Base-by-base conservation (phyloP, 140 eudicot species). In the Cichorium intybus region DNA sequence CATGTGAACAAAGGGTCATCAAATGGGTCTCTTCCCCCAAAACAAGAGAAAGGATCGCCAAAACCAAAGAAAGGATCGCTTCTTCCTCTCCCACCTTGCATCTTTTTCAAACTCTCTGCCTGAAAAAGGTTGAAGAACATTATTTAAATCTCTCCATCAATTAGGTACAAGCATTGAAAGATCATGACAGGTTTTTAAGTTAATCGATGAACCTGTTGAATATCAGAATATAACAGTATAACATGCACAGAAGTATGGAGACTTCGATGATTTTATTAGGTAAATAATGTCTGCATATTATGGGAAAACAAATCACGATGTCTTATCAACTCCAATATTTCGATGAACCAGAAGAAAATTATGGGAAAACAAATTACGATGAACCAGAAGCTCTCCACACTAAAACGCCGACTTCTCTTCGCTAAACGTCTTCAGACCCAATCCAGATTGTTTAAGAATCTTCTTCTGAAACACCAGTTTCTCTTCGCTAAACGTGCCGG, bases 1-100 rank as follows among this genome's bases (percentile, higher is more conserved):
- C n/a, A n/a, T 9, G 75, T 76, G 75, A 89, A 89, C 69, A 83
- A 85, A 53, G 95, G 95, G 64, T 89, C 91, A 76, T 81, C 91
- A 76, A 89, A 89, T 12, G 97, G 97, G 72, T 83, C 85, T 41
- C 80, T 71, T 23, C 82, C 83, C 9, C 81, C 80, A 62, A 80
- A 75, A 65, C 71, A 73, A 56, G 58, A 72, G 60, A 81, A 85
- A 14, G 86, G 86, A 45, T 74, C 82, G 27, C 81, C 70, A 39
- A 65, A 72, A 49, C 68, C 76, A 23, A 60, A 79, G 62, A 77
- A 71, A 33, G 81, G 82, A 56, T 80, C 77, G 20, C 82, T 61
- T 37, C 70, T n/a, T n/a, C n/a, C n/a, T n/a, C n/a, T n/a, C 10
- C 90, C 72, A 50, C 90, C 87, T 20, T 72, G 72, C 90, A 88